These are phyloP conservation scores for Choanephora cucurbitarum DNA, from an alignment of 371 early-diverging fungal genomes.

Conservation along the genomic window DNA sequence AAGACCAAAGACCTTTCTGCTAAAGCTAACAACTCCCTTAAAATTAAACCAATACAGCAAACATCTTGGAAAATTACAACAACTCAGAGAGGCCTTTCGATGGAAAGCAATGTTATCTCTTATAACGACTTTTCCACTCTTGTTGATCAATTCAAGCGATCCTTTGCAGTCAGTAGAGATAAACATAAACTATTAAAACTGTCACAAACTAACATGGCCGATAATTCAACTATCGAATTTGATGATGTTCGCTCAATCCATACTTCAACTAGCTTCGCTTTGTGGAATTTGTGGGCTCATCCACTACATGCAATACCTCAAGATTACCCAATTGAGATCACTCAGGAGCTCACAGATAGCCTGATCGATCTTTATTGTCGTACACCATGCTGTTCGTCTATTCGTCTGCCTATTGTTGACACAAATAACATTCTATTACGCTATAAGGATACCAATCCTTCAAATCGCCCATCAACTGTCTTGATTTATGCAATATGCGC, in stretches of 20 bases:
- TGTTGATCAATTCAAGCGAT: slow-evolving; percentile 37
- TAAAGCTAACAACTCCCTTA: slow-evolving; percentile 11
- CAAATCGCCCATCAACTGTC: slow-evolving; percentile 32
- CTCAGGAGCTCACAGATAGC: slow-evolving; percentile 41
- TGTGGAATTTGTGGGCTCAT: slow-evolving; percentile 40
- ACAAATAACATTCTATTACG: slow-evolving; percentile 32
- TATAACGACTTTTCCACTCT: slow-evolving; percentile 32
- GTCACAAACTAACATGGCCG: slow-evolving; percentile 2
- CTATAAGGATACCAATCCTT: slow-evolving; percentile 24
- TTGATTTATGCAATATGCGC: slow-evolving; percentile 47
- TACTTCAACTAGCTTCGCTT: slow-evolving; percentile 22
- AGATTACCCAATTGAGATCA: slow-evolving; percentile 44
- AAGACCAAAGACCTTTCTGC: slow-evolving; percentile 25
- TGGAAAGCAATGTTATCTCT: slow-evolving; percentile 40
- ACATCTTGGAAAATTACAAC: slow-evolving; percentile 35
- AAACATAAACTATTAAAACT: neutral
- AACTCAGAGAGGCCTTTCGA: slow-evolving; percentile 29
- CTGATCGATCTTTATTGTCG: slow-evolving; percentile 42
- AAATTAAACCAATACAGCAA: slow-evolving; percentile 20
- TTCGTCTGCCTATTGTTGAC: slow-evolving; percentile 42
- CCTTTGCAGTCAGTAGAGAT: slow-evolving; percentile 7
- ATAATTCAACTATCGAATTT: slow-evolving; percentile 3
- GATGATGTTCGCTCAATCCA: slow-evolving; percentile 21
- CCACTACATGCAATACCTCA: slow-evolving; percentile 31
- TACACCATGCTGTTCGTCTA: slow-evolving; percentile 45